Conservation (phyloP, 225 moss, liverwort and hornwort genomes). For the Straminergon stramineum region DNA sequence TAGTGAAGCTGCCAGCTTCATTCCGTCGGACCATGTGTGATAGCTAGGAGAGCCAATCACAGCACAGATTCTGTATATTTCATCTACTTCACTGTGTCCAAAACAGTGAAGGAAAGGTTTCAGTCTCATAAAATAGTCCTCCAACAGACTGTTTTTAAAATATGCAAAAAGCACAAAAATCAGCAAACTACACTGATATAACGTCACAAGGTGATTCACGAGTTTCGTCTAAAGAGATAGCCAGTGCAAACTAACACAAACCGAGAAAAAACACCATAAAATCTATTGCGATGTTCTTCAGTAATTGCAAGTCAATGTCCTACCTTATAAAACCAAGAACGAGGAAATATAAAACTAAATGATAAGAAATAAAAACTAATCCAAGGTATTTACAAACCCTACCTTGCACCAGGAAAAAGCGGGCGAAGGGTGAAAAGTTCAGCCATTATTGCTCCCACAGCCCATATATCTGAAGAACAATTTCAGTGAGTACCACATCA, state of each 20-base stretch:
- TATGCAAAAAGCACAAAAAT: not conserved
- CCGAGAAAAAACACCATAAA: no score
- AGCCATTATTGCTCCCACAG: constrained; percentile 81
- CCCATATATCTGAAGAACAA: constrained; percentile 46
- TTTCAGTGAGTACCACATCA: not conserved
- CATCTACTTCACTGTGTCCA: constrained; percentile 47
- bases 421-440: constrained; percentile 64
- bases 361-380: not conserved
- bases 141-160: not conserved
- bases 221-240: not conserved
- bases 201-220: not conserved
- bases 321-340: not conserved
- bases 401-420: constrained; percentile 63
- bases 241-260: not conserved
- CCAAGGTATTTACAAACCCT: not conserved
- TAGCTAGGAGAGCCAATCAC: constrained; percentile 65
- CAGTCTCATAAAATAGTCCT: not conserved
- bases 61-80: constrained; percentile 58
- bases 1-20: constrained; percentile 65
- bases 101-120: not conserved
- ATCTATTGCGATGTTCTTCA: not conserved
- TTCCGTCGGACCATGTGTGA: constrained; percentile 66
- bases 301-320: not conserved
- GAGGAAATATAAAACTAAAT: not conserved
- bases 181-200: not conserved